Evolutionary conservation across 371 early-diverging fungal genomes (phyloP).

Genomic region (Circinella minor): DNA sequence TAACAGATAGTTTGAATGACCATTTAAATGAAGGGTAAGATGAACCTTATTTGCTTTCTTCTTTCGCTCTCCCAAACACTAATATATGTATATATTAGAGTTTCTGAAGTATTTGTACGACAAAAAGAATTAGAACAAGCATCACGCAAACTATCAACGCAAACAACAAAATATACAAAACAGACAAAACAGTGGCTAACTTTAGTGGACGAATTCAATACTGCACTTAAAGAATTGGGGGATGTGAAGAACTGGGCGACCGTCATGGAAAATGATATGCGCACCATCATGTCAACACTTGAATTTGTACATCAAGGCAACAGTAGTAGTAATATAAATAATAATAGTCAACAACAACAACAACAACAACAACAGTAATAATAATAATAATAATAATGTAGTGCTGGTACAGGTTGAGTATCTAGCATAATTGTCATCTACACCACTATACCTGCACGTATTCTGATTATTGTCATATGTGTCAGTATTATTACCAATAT

Average conservation of each 20-base stretch:
- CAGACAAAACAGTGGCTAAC: conserved; percentile 69
- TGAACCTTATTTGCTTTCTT: neutral
- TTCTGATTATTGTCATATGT: too few species aligned
- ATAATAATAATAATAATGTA: too few species aligned
- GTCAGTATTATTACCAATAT: too few species aligned
- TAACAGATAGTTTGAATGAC: conserved; percentile 60
- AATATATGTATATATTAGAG: conserved; percentile 30
- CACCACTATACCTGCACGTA: too few species aligned
- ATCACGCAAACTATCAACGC: conserved; percentile 50
- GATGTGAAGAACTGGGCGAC: conserved; percentile 84
- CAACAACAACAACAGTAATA: neutral
- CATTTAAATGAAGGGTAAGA: conserved; percentile 58
- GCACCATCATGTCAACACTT: conserved; percentile 31
- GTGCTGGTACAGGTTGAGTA: too few species aligned
- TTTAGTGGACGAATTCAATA: conserved; percentile 62
- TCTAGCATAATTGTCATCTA: too few species aligned
- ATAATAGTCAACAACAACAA: neutral
- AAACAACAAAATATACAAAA: conserved; percentile 52
- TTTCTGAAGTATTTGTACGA: conserved; percentile 56
- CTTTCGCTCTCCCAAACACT: neutral
- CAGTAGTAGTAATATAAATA: neutral
- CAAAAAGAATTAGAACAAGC: conserved; percentile 69
- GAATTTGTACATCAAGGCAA: conserved; percentile 40
- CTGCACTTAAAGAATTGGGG: conserved; percentile 76
- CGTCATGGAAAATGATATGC: conserved; percentile 43